Evolutionary conservation across 2,329 filamentous ascomycete genomes (phyloP), one percentile per base, ranked within the genome.

Genomic region (Xylariaceae sp.): DNA sequence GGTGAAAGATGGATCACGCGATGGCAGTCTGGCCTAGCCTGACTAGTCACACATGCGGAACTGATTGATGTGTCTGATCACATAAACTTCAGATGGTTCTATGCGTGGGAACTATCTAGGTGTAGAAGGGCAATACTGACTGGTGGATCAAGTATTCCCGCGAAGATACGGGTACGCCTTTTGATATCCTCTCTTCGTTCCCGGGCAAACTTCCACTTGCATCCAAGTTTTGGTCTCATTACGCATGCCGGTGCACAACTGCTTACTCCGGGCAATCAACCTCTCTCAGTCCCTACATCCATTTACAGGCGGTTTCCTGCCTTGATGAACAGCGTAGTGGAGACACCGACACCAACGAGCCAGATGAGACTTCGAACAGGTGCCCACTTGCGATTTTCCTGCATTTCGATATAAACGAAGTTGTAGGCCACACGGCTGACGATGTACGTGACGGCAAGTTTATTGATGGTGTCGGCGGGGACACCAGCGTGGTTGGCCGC

Each of bases 401-500:
- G 75, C 51, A 80, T 66, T 55, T 69, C 67, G 53, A 82, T 64
- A 63, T 82, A 82, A 39, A 72, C 64, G 60, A 73, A 62, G 69
- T 77, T 75, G 71, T 76, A 82, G 48, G 67, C 64, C 23, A 70
- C 59, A 15, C 79, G 75, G 63, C 70, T 71, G 39, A 62, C 69
- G 15, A 81, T 60, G 58, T 80, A 80, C 41, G 68, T 67, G 35
- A 74, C 60, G 41, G 73, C 68, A 23, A 80, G 65, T 44, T 61
- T 50, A 65, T 81, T 82, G 63, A 80, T 66, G 30, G 66, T 68
- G n/a, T 60, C 54, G 10, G 65, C 61, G 10, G 72, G 65, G 2
- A 81, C 72, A 18, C 74, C 73, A 4, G 78, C 72, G n/a, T 70
- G 66, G 67, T 80, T 81, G 63, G 75, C 79, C 13, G 79, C 79